These are phyloP conservation scores for Cyclotella sp. DNA, from an alignment of 108 stramenopile genomes.

Conservation along the genomic window DNA sequence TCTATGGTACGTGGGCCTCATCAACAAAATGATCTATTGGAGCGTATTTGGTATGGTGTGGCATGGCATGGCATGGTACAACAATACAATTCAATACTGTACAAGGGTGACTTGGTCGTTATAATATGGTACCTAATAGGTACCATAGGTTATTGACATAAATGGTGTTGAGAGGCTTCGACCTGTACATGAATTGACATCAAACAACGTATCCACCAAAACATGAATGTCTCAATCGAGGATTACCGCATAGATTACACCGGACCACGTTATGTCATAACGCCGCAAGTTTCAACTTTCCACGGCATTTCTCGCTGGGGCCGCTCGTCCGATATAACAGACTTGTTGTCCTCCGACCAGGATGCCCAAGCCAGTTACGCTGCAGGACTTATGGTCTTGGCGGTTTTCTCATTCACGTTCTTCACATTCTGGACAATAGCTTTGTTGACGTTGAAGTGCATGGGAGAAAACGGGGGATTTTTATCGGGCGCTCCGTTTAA, in stretches of 20 bases:
- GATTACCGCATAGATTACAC: conserved; percentile 4
- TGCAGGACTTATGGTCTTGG: conserved; percentile 17
- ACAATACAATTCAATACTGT: too few relatives aligned
- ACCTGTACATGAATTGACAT: not conserved
- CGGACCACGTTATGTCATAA: conserved; percentile 7
- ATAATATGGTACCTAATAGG: too few relatives aligned
- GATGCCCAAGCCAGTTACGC: conserved; percentile 24
- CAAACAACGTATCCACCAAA: not conserved
- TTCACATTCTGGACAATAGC: conserved; percentile 24
- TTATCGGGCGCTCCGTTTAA: conserved; percentile 5
- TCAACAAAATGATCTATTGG: too few relatives aligned
- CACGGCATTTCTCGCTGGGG: conserved; percentile 17
- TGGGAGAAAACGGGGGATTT: conserved; percentile 25
- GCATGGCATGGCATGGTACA: too few relatives aligned
- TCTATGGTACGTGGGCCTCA: too few relatives aligned
- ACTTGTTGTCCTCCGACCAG: conserved; percentile 6
- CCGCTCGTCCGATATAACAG: conserved; percentile 14
- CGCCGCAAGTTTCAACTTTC: conserved; percentile 2
- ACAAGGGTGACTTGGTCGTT: too few relatives aligned
- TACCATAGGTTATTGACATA: too few relatives aligned
- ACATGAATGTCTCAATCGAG: conserved; percentile 2
- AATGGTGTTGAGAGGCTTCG: too few relatives aligned
- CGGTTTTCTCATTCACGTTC: conserved; percentile 16
- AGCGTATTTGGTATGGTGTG: too few relatives aligned
- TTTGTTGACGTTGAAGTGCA: conserved; percentile 20